Conservation (phyloP, 1,284 basidiomycete genomes). For the Leccinum angustisporum region DNA sequence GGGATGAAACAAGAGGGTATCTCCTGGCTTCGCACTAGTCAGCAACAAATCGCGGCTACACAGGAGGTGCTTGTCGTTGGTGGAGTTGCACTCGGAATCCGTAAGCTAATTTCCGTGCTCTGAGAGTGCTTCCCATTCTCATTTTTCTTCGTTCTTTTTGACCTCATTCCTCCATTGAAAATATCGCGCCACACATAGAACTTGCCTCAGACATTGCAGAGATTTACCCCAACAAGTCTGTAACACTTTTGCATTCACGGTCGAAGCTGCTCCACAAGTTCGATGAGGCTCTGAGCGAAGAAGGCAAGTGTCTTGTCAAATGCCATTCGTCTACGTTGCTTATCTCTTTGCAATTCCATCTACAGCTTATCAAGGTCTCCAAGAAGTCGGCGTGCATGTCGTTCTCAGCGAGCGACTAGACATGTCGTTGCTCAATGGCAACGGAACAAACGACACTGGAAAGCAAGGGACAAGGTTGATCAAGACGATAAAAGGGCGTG, state of each 20-base stretch:
- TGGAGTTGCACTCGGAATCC: slow-evolving; percentile 62
- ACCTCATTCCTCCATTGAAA: background rate
- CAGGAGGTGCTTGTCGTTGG: slow-evolving; percentile 55
- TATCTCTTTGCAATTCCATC: background rate
- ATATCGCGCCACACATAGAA: slow-evolving; percentile 33
- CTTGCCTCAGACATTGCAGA: slow-evolving; percentile 71
- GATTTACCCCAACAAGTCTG: slow-evolving; percentile 53
- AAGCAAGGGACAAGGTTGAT: slow-evolving; percentile 35
- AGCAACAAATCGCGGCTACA: slow-evolving; percentile 43
- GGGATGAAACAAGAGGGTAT: slow-evolving; percentile 51
- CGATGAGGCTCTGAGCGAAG: slow-evolving; percentile 54
- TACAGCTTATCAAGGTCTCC: slow-evolving; percentile 45
- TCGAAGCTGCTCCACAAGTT: slow-evolving; percentile 59
- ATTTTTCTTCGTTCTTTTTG: background rate
- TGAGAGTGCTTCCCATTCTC: background rate
- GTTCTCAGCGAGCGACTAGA: slow-evolving; percentile 60
- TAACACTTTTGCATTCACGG: slow-evolving; percentile 72
- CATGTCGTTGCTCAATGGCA: slow-evolving; percentile 36
- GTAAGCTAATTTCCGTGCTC: slow-evolving; percentile 37
- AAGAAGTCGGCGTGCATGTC: slow-evolving; percentile 45
- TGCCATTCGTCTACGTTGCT: background rate
- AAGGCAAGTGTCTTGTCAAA: slow-evolving; percentile 38
- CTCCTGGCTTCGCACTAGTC: slow-evolving; percentile 48
- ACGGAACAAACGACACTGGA: background rate
- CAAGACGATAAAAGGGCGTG: slow-evolving; percentile 55